These are phyloP conservation scores for Hansenula lynferdii DNA, from an alignment of 1,139 yeast genomes.

Conservation along the genomic window DNA sequence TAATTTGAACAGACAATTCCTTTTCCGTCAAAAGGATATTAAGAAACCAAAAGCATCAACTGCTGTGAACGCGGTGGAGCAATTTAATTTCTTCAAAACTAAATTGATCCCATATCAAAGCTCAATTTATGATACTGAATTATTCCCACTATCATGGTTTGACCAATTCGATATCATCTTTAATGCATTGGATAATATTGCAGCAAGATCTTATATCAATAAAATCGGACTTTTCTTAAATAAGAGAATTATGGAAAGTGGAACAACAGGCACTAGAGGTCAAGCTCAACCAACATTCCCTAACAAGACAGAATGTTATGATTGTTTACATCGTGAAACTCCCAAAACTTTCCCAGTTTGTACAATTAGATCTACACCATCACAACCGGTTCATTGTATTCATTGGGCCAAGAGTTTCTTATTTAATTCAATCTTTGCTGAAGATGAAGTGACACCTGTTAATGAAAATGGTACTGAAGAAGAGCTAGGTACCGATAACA, in stretches of 20 bases:
- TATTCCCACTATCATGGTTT: constrained; percentile 82
- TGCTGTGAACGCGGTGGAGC: constrained; percentile 75
- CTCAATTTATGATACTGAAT: constrained; percentile 72
- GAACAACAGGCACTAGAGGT: constrained; percentile 93
- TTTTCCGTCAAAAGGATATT: constrained; percentile 82
- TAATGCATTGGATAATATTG: constrained; percentile 91
- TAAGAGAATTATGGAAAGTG: constrained; percentile 85
- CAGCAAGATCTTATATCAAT: constrained; percentile 89
- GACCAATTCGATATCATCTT: constrained; percentile 69
- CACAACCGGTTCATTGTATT: constrained; percentile 92
- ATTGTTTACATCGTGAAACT: constrained; percentile 80
- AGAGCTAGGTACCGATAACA: constrained; percentile 54
- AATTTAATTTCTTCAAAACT: constrained; percentile 67
- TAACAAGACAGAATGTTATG: constrained; percentile 84
- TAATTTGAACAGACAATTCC: constrained; percentile 88
- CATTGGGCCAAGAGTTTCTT: constrained; percentile 97
- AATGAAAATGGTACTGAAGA: constrained; percentile 28
- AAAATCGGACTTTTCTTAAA: constrained; percentile 68
- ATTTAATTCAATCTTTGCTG: constrained; percentile 76
- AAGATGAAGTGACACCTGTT: constrained; percentile 31
- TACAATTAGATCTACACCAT: constrained; percentile 94
- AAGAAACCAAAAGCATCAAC: constrained; percentile 80
- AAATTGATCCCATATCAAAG: constrained; percentile 79
- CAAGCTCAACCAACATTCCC: constrained; percentile 92
- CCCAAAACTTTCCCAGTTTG: constrained; percentile 95